These are phyloP conservation scores for Arachis stenosperma DNA, from an alignment of 306 rosid genomes.

Conservation along the genomic window DNA sequence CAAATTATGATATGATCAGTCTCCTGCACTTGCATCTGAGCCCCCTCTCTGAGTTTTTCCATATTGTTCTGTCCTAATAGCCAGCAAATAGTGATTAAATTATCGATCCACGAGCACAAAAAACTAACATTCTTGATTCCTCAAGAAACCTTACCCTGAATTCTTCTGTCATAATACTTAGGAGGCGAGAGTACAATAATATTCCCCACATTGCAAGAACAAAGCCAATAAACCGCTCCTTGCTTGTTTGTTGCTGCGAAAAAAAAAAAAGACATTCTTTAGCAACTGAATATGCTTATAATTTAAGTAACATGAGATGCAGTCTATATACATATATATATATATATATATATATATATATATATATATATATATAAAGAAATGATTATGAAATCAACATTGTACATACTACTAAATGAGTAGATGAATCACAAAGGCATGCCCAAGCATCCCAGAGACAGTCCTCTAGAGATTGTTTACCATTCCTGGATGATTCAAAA, in stretches of 20 bases:
- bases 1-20: constrained; percentile 92
- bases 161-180: constrained; percentile 95
- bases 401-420: constrained; percentile 74
- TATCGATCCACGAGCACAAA: too few relatives aligned
- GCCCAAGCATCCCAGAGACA: constrained; percentile 99
- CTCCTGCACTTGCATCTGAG: constrained; percentile 90
- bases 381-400: constrained; percentile 34
- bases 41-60: constrained; percentile 94
- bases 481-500: constrained; percentile 52
- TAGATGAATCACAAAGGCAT: constrained; percentile 80
- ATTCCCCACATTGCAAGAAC: constrained; percentile 98
- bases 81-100: constrained; percentile 36
- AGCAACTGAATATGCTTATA: constrained; percentile 28
- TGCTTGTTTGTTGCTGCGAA: constrained; percentile 76
- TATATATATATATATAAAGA: constrained; percentile 1
- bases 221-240: constrained; percentile 89
- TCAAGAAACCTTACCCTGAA: constrained; percentile 70
- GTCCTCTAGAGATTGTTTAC: constrained; percentile 74
- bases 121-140: too few relatives aligned
- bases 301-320: constrained; percentile 18
- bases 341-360: constrained; percentile 5
- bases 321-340: constrained; percentile 1
- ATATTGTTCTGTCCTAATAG: constrained; percentile 72
- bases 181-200: constrained; percentile 84
- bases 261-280: constrained; percentile 22